Evolutionary conservation across 2,329 filamentous ascomycete genomes (phyloP).

Genomic region (Simplicillium sp.): DNA sequence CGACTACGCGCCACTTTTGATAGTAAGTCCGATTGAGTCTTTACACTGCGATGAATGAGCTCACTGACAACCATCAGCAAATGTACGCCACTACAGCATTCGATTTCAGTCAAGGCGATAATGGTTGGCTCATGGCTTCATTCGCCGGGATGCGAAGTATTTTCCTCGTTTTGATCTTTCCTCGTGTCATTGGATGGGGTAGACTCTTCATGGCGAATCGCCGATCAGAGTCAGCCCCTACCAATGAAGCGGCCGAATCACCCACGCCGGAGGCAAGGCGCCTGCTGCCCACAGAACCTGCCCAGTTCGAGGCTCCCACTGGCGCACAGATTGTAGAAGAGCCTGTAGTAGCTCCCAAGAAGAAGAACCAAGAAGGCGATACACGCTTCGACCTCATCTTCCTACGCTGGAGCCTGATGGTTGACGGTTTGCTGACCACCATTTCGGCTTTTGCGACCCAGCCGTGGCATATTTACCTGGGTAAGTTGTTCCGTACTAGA

Average conservation of each 20-base stretch:
- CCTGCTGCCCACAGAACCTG: constrained; percentile 24
- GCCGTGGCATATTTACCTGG: constrained; percentile 60
- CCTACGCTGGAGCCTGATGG: constrained; percentile 53
- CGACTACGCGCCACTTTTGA: constrained; percentile 54
- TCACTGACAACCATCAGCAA: constrained; percentile 19
- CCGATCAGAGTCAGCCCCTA: constrained; percentile 2
- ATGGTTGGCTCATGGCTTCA: constrained; percentile 47
- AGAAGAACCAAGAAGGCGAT: constrained; percentile 26
- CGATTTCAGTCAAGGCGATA: constrained; percentile 43
- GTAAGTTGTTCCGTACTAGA: constrained; percentile 19
- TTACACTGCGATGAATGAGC: too few relatives aligned
- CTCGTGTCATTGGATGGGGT: constrained; percentile 39
- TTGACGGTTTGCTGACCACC: constrained; percentile 56
- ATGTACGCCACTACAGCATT: constrained; percentile 49
- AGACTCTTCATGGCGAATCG: constrained; percentile 12
- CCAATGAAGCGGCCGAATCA: constrained; percentile 7
- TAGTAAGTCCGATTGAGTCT: constrained; percentile 13
- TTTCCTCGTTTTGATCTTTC: constrained; percentile 46
- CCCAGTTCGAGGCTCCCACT: constrained; percentile 29
- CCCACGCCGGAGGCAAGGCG: constrained; percentile 1
- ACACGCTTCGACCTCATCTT: constrained; percentile 60
- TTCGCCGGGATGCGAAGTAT: constrained; percentile 44
- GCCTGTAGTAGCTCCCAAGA: constrained; percentile 24
- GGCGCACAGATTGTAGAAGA: constrained; percentile 34
- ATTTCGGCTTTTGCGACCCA: constrained; percentile 51